A percentile compares a stretch with the other conserved stretches of the same genome.
These are phyloP conservation scores for Cornus controversa DNA, from an alignment of 148 eudicot species.

Conservation along the genomic window DNA sequence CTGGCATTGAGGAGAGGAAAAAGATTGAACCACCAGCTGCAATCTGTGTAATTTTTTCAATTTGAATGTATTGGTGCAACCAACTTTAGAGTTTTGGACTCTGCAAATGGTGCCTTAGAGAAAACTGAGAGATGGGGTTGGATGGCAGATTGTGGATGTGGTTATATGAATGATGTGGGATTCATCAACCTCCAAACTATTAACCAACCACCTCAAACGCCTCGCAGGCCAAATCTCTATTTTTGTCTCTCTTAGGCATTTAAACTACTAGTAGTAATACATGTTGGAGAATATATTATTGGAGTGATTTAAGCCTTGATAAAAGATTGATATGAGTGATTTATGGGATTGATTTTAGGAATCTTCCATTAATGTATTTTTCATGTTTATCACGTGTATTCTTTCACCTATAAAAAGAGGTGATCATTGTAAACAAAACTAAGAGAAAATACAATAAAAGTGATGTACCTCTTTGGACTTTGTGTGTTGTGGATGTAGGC, in stretches of 20 bases:
- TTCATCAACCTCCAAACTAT: conserved; percentile 7
- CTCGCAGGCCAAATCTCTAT: conserved; percentile 7
- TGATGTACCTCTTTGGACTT: too few relatives aligned
- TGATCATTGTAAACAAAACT: too few relatives aligned
- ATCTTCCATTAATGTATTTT: too few relatives aligned
- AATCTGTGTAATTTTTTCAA: not conserved
- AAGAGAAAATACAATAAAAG: too few relatives aligned
- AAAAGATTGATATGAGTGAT: too few relatives aligned
- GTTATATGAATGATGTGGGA: conserved; percentile 11
- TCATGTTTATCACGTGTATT: too few relatives aligned
- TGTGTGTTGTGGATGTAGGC: too few relatives aligned
- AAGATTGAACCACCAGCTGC: not conserved
- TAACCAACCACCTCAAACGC: conserved; percentile 14
- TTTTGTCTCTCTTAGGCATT: conserved; percentile 17
- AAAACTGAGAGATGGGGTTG: conserved; percentile 16
- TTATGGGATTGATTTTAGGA: too few relatives aligned
- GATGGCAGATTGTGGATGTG: conserved; percentile 25
- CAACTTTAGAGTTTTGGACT: not conserved
- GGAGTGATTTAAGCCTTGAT: too few relatives aligned
- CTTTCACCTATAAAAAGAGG: too few relatives aligned
- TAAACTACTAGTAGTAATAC: not conserved
- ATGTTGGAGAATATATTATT: too few relatives aligned
- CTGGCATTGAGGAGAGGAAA: conserved; percentile 61
- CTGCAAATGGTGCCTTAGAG: not conserved
- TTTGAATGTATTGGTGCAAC: not conserved